These are phyloP conservation scores for Massospora cicadina DNA, from an alignment of 371 early-diverging fungal genomes.

Conservation along the genomic window DNA sequence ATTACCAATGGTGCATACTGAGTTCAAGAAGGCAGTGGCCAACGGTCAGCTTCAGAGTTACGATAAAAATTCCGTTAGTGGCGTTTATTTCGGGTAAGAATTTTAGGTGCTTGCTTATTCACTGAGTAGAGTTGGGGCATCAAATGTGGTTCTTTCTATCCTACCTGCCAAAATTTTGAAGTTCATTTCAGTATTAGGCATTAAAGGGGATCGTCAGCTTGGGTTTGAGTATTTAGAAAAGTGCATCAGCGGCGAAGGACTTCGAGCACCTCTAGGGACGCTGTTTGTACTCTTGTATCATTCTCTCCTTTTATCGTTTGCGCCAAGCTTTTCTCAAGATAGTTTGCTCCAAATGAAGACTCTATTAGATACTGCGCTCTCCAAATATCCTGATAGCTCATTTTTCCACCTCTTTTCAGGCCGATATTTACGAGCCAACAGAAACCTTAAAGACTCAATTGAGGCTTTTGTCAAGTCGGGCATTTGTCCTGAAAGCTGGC, in stretches of 20 bases:
- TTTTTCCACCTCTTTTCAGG: conserved; percentile 38
- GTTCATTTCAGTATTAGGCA: conserved; percentile 28
- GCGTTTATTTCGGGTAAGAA: conserved; percentile 19
- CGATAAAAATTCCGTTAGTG: conserved; percentile 18
- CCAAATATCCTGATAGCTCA: conserved; percentile 30
- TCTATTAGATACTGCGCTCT: conserved; percentile 20
- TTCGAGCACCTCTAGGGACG: conserved; percentile 35
- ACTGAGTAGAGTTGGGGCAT: conserved; percentile 30
- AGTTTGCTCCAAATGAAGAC: background rate
- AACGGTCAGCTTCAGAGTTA: conserved; percentile 13
- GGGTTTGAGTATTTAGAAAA: conserved; percentile 34
- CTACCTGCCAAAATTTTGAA: conserved; percentile 35
- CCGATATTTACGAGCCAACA: conserved; percentile 28
- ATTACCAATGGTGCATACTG: conserved; percentile 3
- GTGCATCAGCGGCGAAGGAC: conserved; percentile 30
- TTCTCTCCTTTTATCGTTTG: conserved; percentile 1
- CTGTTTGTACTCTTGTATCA: conserved; percentile 22
- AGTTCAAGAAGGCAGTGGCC: conserved; percentile 12
- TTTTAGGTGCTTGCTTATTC: background rate
- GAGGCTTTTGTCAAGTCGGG: conserved; percentile 28
- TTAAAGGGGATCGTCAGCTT: conserved; percentile 32
- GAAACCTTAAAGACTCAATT: conserved; percentile 28
- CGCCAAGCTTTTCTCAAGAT: background rate
- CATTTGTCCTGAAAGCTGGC: conserved; percentile 29
- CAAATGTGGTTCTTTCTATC: conserved; percentile 33